phyloP scores from a whole-genome alignment of 1,139 yeast genomes.

The Hyphopichia khmerensis region DNA sequence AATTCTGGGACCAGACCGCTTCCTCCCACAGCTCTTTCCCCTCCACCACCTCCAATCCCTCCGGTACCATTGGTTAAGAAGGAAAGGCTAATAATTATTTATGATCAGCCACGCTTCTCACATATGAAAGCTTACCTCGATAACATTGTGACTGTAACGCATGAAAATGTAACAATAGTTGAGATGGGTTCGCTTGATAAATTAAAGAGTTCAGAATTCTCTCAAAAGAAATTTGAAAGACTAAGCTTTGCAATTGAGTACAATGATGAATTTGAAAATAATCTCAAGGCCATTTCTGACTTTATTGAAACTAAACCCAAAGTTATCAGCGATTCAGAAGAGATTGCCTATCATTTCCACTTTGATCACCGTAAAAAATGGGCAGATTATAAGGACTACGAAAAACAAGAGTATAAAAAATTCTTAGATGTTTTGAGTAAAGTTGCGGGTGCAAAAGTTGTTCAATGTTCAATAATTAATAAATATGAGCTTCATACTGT shows the following conservation, averaged over 20 bases:
- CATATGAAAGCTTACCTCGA: conserved; percentile 29
- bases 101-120: conserved; percentile 30
- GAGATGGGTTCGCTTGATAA: conserved; percentile 14
- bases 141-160: conserved; percentile 20
- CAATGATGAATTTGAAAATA: conserved; percentile 26
- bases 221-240: conserved; percentile 16
- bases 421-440: conserved; percentile 24
- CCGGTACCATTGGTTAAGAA: conserved; percentile 7
- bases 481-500: conserved; percentile 38
- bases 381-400: conserved; percentile 28
- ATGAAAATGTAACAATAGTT: conserved; percentile 19
- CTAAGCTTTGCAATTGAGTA: conserved; percentile 38
- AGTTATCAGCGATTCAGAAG: conserved; percentile 18
- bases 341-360: conserved; percentile 38
- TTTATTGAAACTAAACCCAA: conserved; percentile 21
- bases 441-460: conserved; percentile 28
- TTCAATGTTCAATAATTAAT: conserved; percentile 39
- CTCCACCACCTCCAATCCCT: not conserved
- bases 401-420: conserved; percentile 23
- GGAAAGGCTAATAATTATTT: conserved; percentile 28
- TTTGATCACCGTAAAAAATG: conserved; percentile 36
- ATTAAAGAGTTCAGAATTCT: not conserved
- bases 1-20: not conserved
- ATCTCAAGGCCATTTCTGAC: conserved; percentile 19
- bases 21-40: not conserved